A percentile compares a stretch with the other conserved stretches of the same genome.
Evolutionary conservation across 345 rosid species (phyloP).

Genomic region (Eutrema japonicum): DNA sequence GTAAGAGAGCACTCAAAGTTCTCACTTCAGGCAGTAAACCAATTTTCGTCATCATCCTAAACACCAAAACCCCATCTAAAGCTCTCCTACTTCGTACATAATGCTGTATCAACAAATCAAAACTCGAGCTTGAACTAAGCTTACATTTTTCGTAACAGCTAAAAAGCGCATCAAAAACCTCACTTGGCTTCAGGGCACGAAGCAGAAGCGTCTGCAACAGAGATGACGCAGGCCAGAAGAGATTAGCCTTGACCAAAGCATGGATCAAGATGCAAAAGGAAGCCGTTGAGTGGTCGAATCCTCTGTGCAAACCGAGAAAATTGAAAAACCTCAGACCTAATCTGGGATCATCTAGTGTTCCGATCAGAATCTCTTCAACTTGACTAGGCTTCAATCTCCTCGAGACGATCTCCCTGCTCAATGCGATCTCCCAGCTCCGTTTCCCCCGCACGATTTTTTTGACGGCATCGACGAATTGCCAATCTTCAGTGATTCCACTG

Average conservation of each 20-base stretch:
- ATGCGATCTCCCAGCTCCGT: slow-evolving; percentile 69
- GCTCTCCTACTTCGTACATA: slow-evolving; percentile 65
- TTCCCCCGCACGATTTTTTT: slow-evolving; percentile 62
- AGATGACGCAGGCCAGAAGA: slow-evolving; percentile 93
- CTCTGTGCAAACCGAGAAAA: slow-evolving; percentile 80
- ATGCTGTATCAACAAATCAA: slow-evolving; percentile 81
- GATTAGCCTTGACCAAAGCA: slow-evolving; percentile 55
- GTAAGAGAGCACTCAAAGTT: slow-evolving; percentile 69
- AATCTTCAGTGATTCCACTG: slow-evolving; percentile 46
- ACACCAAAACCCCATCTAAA: slow-evolving; percentile 58
- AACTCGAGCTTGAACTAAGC: slow-evolving; percentile 64
- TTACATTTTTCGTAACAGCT: slow-evolving; percentile 51
- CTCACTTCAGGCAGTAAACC: slow-evolving; percentile 67
- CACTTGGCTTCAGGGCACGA: slow-evolving; percentile 62
- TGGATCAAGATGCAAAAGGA: slow-evolving; percentile 86
- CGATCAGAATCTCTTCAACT: slow-evolving; percentile 66
- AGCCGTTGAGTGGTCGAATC: slow-evolving; percentile 65
- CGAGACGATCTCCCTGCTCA: slow-evolving; percentile 51
- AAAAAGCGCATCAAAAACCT: slow-evolving; percentile 57
- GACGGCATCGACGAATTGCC: slow-evolving; percentile 53
- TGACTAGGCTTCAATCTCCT: slow-evolving; percentile 53
- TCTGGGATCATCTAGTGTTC: slow-evolving; percentile 69
- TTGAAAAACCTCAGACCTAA: slow-evolving; percentile 84
- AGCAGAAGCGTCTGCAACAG: slow-evolving; percentile 73
- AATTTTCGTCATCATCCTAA: slow-evolving; percentile 62